A percentile compares a stretch with the other conserved stretches of the same genome.
phyloP scores from a whole-genome alignment of 352 stramenopile species.

The Thraustochytrium sp. region DNA sequence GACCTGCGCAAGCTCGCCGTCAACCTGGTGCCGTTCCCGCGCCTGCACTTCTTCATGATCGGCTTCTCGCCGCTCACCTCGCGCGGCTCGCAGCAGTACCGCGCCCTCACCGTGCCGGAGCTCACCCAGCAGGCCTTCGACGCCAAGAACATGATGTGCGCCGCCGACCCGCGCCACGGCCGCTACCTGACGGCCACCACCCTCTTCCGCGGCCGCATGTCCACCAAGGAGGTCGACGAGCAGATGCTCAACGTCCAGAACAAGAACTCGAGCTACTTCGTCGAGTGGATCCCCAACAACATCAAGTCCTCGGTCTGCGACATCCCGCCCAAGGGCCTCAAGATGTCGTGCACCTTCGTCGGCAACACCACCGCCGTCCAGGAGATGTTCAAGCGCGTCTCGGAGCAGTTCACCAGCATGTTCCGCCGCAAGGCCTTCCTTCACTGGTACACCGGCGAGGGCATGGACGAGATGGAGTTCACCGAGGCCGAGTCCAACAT shows the following conservation, averaged over 20 bases:
- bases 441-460: slow-evolving; percentile 99
- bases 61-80: slow-evolving; percentile 95
- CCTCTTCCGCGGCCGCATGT: slow-evolving; percentile 99
- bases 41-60: slow-evolving; percentile 99
- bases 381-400: slow-evolving; percentile 99
- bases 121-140: slow-evolving; percentile 98
- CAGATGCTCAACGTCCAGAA: slow-evolving; percentile 99
- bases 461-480: slow-evolving; percentile 99
- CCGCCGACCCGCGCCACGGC: slow-evolving; percentile 94
- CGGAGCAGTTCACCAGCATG: slow-evolving; percentile 99
- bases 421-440: slow-evolving; percentile 99
- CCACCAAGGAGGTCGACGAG: slow-evolving; percentile 97
- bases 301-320: slow-evolving; percentile 99
- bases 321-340: slow-evolving; percentile 93
- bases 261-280: slow-evolving; percentile 99
- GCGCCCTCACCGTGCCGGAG: slow-evolving; percentile 92
- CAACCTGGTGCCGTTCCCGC: slow-evolving; percentile 97
- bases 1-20: slow-evolving; percentile 96
- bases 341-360: slow-evolving; percentile 97
- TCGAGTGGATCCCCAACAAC: slow-evolving; percentile 99
- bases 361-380: slow-evolving; percentile 99
- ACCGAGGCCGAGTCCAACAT: slow-evolving; percentile 99
- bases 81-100: slow-evolving; percentile 92
- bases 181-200: slow-evolving; percentile 97
- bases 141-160: slow-evolving; percentile 99